A percentile compares a stretch with the other conserved stretches of the same genome.
Conservation (phyloP, 2,329 filamentous ascomycete species). For the Phoma sp. region DNA sequence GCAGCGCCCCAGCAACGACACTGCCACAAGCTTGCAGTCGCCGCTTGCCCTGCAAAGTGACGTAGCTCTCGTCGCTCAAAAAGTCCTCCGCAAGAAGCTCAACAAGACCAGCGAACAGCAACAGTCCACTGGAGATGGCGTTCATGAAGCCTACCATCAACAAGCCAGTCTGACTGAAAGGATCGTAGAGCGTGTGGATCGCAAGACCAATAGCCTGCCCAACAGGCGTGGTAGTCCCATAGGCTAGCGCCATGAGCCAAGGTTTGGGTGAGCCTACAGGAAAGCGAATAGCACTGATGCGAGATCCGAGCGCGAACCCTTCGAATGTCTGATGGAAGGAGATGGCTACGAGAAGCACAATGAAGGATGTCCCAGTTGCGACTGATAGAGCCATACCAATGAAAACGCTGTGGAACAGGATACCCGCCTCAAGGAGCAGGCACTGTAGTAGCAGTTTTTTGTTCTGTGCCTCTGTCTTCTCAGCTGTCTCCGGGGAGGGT, state of each 20-base stretch:
- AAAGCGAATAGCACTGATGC: slow-evolving; percentile 74
- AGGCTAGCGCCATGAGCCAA: slow-evolving; percentile 71
- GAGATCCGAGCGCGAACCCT: slow-evolving; percentile 72
- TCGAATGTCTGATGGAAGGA: slow-evolving; percentile 75
- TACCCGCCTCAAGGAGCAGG: slow-evolving; percentile 76
- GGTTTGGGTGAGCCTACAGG: slow-evolving; percentile 75
- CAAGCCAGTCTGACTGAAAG: slow-evolving; percentile 55
- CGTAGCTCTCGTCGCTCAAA: slow-evolving; percentile 69
- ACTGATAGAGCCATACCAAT: slow-evolving; percentile 76
- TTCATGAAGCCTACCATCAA: slow-evolving; percentile 60
- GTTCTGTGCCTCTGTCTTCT: slow-evolving; percentile 53
- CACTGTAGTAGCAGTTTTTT: slow-evolving; percentile 75
- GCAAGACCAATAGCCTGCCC: slow-evolving; percentile 58
- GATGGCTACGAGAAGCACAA: slow-evolving; percentile 71
- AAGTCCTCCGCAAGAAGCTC: slow-evolving; percentile 60
- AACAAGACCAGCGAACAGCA: slow-evolving; percentile 58
- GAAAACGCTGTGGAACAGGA: slow-evolving; percentile 79
- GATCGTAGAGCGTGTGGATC: slow-evolving; percentile 60
- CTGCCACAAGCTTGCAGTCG: slow-evolving; percentile 67
- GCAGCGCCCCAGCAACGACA: slow-evolving; percentile 64
- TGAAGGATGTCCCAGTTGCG: slow-evolving; percentile 68
- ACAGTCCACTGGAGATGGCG: slow-evolving; percentile 55
- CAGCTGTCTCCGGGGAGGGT: slow-evolving; percentile 23
- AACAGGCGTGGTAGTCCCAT: slow-evolving; percentile 63
- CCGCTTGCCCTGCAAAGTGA: slow-evolving; percentile 62